Base-by-base conservation (phyloP, 805 yeast genomes). In the Zygoascus flipseniorum region DNA sequence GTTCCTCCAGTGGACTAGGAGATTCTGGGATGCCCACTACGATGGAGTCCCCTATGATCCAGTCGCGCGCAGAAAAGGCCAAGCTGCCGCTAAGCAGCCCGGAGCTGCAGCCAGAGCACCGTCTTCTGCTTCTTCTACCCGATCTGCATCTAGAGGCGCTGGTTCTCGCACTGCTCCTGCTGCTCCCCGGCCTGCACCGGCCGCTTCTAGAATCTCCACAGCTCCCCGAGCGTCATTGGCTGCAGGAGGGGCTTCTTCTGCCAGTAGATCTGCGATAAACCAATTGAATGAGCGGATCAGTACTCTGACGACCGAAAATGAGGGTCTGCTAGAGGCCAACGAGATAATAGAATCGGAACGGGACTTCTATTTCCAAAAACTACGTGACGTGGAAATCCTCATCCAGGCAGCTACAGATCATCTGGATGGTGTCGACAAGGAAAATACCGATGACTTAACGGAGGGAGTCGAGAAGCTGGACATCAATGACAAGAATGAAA, bases 1-100 rank as follows among this genome's bases (percentile, higher is more conserved):
- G 71, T 86, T 93, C 62, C 72, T 90, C 58, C 99, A 93, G 71
- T 93, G 97, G 97, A 75, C 89, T 63, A 83, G 86, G 64, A 78
- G 78, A 62, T 83, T 75, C 62, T 92, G 98, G 97, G 75, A 76
- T 57, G 92, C 86, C 51, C 76, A 81, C 63, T 83, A 79, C 64
- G 84, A 83, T 53, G 83, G 83, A 52, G 75, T 78, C 37, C 78
- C 72, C 4, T 90, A 90, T 63, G 95, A 90, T 67, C 81, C 97
- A 0, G 67, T 68, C 13, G 65, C 79, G 0, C 74, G 89, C 58
- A 74, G 89, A 54, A 78, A 72, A 43, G 69, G 65, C 51, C 56
- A 50, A 18, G 47, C 47, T 13, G 44, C 31, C 31, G 49, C 26
- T 5, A 23, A 35, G 14, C 23, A 16, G 23, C 43, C 44, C 26